Conservation (phyloP, 2,329 filamentous ascomycete genomes). For the Aspergillus sp. region DNA sequence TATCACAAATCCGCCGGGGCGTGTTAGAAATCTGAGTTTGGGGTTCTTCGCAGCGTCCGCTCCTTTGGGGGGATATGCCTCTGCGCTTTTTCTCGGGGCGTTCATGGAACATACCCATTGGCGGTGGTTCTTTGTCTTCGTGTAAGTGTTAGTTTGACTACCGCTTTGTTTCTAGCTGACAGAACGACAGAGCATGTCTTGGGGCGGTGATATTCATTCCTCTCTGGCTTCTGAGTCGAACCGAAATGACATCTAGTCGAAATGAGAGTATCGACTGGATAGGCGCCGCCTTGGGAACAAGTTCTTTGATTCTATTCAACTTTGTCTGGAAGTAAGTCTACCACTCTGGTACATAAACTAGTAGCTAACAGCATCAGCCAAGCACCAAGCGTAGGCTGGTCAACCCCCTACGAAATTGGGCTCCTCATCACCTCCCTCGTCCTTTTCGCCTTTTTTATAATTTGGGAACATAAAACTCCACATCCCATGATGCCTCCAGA, state of each 20-base stretch:
- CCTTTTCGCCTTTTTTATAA: constrained; percentile 33
- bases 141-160: constrained; percentile 25
- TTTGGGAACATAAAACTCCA: constrained; percentile 45
- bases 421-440: constrained; percentile 39
- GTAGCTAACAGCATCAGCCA: constrained; percentile 26
- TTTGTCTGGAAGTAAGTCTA: constrained; percentile 53
- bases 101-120: constrained; percentile 38
- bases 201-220: constrained; percentile 22
- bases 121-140: constrained; percentile 45
- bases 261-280: constrained; percentile 42
- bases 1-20: constrained; percentile 49
- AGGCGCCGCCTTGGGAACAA: constrained; percentile 41
- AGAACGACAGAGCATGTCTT: constrained; percentile 22
- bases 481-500: constrained; percentile 49
- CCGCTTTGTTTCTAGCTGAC: background rate
- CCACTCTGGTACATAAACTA: background rate
- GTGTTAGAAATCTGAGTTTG: constrained; percentile 46
- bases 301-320: constrained; percentile 49
- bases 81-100: constrained; percentile 41
- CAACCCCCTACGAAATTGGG: constrained; percentile 42
- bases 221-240: constrained; percentile 28
- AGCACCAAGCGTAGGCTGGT: constrained; percentile 50
- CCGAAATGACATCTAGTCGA: constrained; percentile 33
- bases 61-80: constrained; percentile 48
- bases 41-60: constrained; percentile 50